phyloP scores from a whole-genome alignment of 2,329 filamentous ascomycete genomes.

The Fusarium penzigii region DNA sequence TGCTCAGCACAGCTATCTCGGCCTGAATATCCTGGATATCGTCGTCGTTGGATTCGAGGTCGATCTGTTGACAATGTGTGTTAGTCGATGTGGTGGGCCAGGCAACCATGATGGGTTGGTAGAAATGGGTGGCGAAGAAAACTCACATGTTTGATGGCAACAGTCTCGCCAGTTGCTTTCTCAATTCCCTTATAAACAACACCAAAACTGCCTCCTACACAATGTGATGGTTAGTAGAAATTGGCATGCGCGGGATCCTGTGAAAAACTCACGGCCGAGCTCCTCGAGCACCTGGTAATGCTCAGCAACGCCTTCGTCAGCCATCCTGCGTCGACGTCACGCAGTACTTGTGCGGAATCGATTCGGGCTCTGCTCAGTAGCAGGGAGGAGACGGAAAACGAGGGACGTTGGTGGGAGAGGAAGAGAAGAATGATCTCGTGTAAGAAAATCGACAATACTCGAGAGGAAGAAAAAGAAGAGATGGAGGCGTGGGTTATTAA shows the following conservation, averaged over 20 bases:
- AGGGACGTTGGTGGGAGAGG: slow-evolving; percentile 1
- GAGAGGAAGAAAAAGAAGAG: slow-evolving; percentile 5
- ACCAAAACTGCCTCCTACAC: slow-evolving; percentile 88
- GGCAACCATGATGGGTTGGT: slow-evolving; percentile 8
- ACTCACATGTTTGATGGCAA: slow-evolving; percentile 93
- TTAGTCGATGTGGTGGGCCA: slow-evolving; percentile 16
- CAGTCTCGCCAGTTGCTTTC: slow-evolving; percentile 83
- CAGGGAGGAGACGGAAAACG: slow-evolving; percentile 8
- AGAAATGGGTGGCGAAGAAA: not conserved
- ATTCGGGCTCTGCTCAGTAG: slow-evolving; percentile 8
- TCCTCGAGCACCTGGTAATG: slow-evolving; percentile 96
- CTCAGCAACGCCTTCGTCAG: slow-evolving; percentile 70
- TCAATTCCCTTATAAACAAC: slow-evolving; percentile 97
- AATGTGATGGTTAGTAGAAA: slow-evolving; percentile 9
- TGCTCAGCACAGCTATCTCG: slow-evolving; percentile 92
- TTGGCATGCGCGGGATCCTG: not conserved
- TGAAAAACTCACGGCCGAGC: slow-evolving; percentile 74
- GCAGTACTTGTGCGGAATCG: slow-evolving; percentile 16
- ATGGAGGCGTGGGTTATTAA: slow-evolving; percentile 20
- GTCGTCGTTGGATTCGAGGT: slow-evolving; percentile 97
- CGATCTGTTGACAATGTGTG: slow-evolving; percentile 65
- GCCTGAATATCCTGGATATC: slow-evolving; percentile 98
- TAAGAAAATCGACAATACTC: slow-evolving; percentile 7
- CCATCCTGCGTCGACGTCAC: slow-evolving; percentile 46
- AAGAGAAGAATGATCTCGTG: slow-evolving; percentile 2